Percentiles rank a stretch among this genome's conserved stretches.
phyloP scores from a whole-genome alignment of 441 rosid genomes.

The Flueggea neowawraea region DNA sequence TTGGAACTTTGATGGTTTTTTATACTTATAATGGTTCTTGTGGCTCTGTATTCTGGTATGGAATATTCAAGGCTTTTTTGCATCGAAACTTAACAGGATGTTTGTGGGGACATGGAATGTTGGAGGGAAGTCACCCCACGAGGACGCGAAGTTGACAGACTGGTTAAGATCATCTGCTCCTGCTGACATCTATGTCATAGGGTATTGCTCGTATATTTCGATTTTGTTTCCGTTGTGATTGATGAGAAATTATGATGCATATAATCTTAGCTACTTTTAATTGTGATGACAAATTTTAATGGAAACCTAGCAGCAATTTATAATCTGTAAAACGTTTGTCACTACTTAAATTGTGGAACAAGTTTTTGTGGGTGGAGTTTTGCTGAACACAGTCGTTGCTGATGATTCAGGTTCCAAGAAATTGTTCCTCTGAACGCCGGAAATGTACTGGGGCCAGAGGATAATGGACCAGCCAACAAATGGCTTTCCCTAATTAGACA shows the following conservation, averaged over 20 bases:
- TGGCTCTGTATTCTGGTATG: not conserved
- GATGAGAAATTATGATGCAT: no score
- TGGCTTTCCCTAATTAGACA: slow-evolving; percentile 62
- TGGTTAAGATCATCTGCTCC: slow-evolving; percentile 66
- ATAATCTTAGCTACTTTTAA: no score
- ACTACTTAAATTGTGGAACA: no score
- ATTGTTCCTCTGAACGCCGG: slow-evolving; percentile 74
- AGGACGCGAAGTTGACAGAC: slow-evolving; percentile 65
- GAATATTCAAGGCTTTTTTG: not conserved
- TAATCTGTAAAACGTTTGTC: no score
- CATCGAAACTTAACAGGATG: slow-evolving; percentile 44
- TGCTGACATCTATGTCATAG: slow-evolving; percentile 87
- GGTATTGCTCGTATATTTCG: slow-evolving; percentile 33
- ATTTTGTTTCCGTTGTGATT: not conserved
- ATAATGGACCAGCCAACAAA: slow-evolving; percentile 51
- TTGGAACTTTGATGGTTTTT: not conserved
- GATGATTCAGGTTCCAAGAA: slow-evolving; percentile 60
- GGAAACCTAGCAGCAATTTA: no score
- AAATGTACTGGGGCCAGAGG: slow-evolving; percentile 73
- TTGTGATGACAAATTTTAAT: no score
- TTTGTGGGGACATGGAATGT: slow-evolving; percentile 99
- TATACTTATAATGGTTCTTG: not conserved
- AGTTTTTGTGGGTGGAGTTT: no score
- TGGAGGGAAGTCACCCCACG: slow-evolving; percentile 83
- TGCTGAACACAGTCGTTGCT: not conserved